phyloP scores from a whole-genome alignment of 768 basidiomycete genomes.

The Lactarius deliciosus region DNA sequence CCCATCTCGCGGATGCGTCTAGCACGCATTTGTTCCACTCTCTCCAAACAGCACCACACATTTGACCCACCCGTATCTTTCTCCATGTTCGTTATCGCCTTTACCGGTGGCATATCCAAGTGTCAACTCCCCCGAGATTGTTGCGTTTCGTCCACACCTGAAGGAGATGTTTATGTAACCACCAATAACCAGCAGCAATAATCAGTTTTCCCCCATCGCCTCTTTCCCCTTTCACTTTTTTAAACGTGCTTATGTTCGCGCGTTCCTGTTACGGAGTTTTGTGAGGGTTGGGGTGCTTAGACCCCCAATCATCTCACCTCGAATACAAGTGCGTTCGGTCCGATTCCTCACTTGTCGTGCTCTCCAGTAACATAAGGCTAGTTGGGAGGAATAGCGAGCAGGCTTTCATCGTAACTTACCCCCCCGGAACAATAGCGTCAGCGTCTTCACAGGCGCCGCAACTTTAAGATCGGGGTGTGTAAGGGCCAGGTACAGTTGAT shows the following conservation, averaged over 20 bases:
- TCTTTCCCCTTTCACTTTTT: background rate
- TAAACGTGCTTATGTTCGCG: background rate
- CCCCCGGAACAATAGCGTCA: background rate
- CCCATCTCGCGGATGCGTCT: background rate
- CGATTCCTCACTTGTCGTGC: background rate
- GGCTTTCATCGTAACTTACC: background rate
- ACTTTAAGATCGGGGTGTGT: background rate
- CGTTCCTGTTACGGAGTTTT: background rate
- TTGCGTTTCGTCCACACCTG: background rate
- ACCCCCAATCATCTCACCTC: background rate
- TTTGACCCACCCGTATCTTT: background rate
- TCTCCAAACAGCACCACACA: background rate
- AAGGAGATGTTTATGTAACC: background rate
- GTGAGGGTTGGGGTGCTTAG: background rate
- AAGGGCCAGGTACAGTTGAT: constrained; percentile 2
- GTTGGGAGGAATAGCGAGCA: constrained; percentile 3
- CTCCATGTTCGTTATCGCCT: background rate
- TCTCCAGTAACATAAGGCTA: background rate
- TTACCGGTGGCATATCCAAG: background rate
- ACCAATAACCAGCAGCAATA: background rate
- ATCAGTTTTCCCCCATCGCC: background rate
- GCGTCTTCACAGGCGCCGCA: background rate
- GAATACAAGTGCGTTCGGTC: background rate
- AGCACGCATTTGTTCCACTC: background rate
- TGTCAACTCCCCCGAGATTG: background rate